Percentiles rank a stretch among this genome's conserved stretches.
These are phyloP conservation scores for Paradendryphiella salina DNA, from an alignment of 2,329 filamentous ascomycete species.

Conservation along the genomic window DNA sequence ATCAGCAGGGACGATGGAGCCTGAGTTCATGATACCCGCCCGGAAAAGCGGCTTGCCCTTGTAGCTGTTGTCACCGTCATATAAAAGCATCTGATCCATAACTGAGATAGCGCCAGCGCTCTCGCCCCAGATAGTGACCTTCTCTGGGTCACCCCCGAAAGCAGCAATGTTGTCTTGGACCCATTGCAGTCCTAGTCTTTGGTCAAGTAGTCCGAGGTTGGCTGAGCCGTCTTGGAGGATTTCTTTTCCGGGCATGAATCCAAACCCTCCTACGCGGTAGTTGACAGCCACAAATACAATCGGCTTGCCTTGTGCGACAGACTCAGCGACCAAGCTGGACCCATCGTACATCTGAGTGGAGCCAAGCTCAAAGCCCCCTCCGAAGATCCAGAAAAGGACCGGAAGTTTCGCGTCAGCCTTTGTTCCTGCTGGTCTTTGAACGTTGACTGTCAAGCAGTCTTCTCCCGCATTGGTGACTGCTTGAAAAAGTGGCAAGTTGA, in stretches of 20 bases:
- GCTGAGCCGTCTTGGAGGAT: slow-evolving; percentile 67
- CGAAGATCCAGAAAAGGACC: slow-evolving; percentile 56
- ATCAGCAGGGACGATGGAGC: slow-evolving; percentile 46
- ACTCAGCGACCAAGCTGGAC: slow-evolving; percentile 46
- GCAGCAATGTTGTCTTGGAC: slow-evolving; percentile 73
- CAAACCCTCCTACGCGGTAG: slow-evolving; percentile 75
- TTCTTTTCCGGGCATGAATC: slow-evolving; percentile 71
- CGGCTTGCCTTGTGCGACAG: slow-evolving; percentile 59
- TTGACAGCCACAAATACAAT: slow-evolving; percentile 78
- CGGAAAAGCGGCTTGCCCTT: slow-evolving; percentile 76
- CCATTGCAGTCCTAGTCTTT: slow-evolving; percentile 74
- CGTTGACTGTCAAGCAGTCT: slow-evolving; percentile 52
- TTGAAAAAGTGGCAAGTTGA: slow-evolving; percentile 49
- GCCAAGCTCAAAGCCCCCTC: slow-evolving; percentile 48
- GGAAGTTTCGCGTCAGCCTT: slow-evolving; percentile 48
- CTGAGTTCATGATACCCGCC: slow-evolving; percentile 70
- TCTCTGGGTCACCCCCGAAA: slow-evolving; percentile 78
- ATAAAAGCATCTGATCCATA: slow-evolving; percentile 74
- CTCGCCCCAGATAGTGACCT: slow-evolving; percentile 80
- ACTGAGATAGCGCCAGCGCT: slow-evolving; percentile 64
- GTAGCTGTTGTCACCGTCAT: slow-evolving; percentile 72
- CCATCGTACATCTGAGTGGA: slow-evolving; percentile 49
- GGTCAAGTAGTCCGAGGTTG: slow-evolving; percentile 74
- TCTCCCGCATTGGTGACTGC: slow-evolving; percentile 44
- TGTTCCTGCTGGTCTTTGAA: slow-evolving; percentile 48